A percentile compares a stretch with the other conserved stretches of the same genome.
Evolutionary conservation across 805 yeast species (phyloP).

Genomic region (Tetrapisispora taiwanensis): DNA sequence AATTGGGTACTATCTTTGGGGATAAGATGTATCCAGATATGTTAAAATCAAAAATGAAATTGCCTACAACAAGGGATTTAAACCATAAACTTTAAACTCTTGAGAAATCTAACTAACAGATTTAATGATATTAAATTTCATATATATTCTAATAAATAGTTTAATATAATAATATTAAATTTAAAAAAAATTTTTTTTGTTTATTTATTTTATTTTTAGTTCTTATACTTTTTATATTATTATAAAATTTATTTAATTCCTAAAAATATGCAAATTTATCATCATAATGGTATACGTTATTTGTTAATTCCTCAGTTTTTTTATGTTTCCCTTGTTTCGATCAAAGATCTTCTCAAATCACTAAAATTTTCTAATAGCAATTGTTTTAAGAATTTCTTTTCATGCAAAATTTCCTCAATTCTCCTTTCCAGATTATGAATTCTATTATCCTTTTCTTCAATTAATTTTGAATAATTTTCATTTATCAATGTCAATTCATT

Average conservation of each 20-base stretch:
- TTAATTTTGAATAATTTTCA: neutral
- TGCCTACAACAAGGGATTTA: slow-evolving; percentile 7
- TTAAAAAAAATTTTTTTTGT: neutral
- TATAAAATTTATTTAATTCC: neutral
- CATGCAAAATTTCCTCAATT: slow-evolving; percentile 1
- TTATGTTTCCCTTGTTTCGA: neutral
- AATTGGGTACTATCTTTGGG: slow-evolving; percentile 41
- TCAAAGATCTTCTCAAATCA: neutral
- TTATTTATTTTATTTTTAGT: neutral
- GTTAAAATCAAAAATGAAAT: slow-evolving; percentile 27
- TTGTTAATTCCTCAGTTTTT: neutral
- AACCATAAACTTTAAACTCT: neutral
- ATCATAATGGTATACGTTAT: neutral
- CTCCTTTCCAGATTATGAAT: neutral
- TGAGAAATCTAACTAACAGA: too few relatives aligned
- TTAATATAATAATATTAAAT: too few relatives aligned
- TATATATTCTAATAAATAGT: too few relatives aligned
- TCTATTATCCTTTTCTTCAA: slow-evolving; percentile 1
- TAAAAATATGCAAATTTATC: neutral
- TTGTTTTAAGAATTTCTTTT: slow-evolving; percentile 1
- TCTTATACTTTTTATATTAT: neutral
- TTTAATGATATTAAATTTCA: too few relatives aligned
- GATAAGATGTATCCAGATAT: slow-evolving; percentile 37
- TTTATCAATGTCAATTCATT: neutral
- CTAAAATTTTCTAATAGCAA: slow-evolving; percentile 2